Evolutionary conservation across 805 yeast genomes (phyloP).

Genomic region (Candida xiaguanensis): DNA sequence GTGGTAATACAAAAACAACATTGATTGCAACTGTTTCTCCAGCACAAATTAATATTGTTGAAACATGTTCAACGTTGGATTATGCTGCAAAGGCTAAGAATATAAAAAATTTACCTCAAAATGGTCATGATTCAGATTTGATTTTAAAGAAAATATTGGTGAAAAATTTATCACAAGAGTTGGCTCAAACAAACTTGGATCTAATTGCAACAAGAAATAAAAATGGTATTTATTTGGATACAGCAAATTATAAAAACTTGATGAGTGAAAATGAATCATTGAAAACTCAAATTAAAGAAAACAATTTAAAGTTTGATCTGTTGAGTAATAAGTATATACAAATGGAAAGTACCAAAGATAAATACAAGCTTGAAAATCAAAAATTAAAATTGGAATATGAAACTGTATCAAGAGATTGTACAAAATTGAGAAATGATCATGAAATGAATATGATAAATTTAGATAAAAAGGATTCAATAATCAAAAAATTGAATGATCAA

Average conservation of each 20-base stretch:
- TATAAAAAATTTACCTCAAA: slow-evolving; percentile 60
- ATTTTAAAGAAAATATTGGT: slow-evolving; percentile 50
- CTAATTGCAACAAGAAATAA: slow-evolving; percentile 56
- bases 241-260: slow-evolving; percentile 44
- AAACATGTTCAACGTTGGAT: slow-evolving; percentile 79
- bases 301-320: slow-evolving; percentile 12
- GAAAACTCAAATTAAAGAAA: slow-evolving; percentile 19
- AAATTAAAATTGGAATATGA: neutral
- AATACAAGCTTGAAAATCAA: neutral
- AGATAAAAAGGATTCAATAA: neutral
- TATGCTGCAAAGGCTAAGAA: slow-evolving; percentile 86
- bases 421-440: neutral
- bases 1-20: slow-evolving; percentile 85
- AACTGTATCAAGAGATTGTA: neutral
- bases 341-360: neutral
- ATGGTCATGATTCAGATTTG: slow-evolving; percentile 38
- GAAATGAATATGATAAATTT: neutral
- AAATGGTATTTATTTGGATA: slow-evolving; percentile 65
- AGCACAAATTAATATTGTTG: slow-evolving; percentile 71
- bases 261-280: slow-evolving; percentile 25
- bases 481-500: slow-evolving; percentile 4
- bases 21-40: slow-evolving; percentile 87
- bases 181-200: slow-evolving; percentile 55
- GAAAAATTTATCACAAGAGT: slow-evolving; percentile 53
- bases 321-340: slow-evolving; percentile 1